These are phyloP conservation scores for Tolypocladium guangdongense DNA, from an alignment of 2,329 filamentous ascomycete genomes.

Conservation along the genomic window DNA sequence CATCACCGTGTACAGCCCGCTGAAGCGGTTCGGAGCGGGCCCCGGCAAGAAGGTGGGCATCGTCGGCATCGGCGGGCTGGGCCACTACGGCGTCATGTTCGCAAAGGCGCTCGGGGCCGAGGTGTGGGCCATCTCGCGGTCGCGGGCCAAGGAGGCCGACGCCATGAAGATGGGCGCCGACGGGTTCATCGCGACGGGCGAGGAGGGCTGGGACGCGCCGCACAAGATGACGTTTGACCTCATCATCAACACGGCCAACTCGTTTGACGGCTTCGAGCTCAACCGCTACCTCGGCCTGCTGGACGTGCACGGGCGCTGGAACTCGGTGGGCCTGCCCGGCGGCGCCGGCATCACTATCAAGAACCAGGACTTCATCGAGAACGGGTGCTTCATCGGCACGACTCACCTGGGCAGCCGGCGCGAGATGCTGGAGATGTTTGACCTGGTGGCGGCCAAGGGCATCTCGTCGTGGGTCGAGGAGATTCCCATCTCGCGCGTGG, in stretches of 20 bases:
- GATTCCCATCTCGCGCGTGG: constrained; percentile 62
- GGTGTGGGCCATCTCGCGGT: constrained; percentile 50
- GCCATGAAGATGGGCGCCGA: constrained; percentile 48
- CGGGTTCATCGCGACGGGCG: constrained; percentile 46
- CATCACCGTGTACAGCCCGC: constrained; percentile 67
- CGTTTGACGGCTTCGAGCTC: constrained; percentile 56
- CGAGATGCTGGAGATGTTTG: constrained; percentile 62
- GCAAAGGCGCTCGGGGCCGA: constrained; percentile 56
- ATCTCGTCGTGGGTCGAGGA: constrained; percentile 62
- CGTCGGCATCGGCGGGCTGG: constrained; percentile 61
- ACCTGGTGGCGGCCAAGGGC: constrained; percentile 58
- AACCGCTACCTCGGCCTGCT: constrained; percentile 64
- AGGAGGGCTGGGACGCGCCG: constrained; percentile 45
- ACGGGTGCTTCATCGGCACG: constrained; percentile 62
- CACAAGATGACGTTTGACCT: constrained; percentile 60
- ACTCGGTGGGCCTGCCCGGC: constrained; percentile 71
- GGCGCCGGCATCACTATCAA: constrained; percentile 60
- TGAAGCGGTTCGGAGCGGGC: constrained; percentile 64
- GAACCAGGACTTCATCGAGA: constrained; percentile 63
- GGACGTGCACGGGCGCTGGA: constrained; percentile 72
- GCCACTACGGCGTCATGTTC: constrained; percentile 61
- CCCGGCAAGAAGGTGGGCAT: constrained; percentile 72
- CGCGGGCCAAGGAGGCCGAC: constrained; percentile 49
- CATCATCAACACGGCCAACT: constrained; percentile 65
- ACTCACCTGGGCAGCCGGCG: constrained; percentile 60